Evolutionary conservation across 75 land plant genomes (phyloP).

Genomic region (Picea glauca): DNA sequence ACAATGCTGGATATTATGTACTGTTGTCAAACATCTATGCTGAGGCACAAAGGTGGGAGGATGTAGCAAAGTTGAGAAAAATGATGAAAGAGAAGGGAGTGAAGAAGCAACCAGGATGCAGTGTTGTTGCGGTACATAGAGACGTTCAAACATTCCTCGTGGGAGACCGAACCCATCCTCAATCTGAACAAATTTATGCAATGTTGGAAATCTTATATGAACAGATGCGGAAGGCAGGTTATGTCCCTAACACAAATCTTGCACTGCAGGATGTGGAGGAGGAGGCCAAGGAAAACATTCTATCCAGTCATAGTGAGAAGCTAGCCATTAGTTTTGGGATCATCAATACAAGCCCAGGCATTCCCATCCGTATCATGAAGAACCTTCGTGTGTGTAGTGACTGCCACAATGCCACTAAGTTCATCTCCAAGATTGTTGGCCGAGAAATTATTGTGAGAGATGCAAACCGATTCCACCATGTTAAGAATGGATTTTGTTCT

Average conservation of each 20-base stretch:
- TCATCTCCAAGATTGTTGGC: background rate
- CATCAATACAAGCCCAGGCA: background rate
- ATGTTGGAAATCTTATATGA: background rate
- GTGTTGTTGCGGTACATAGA: background rate
- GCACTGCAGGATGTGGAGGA: constrained; percentile 1
- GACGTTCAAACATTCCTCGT: background rate
- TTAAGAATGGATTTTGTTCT: background rate
- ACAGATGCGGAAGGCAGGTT: background rate
- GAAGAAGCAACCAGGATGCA: background rate
- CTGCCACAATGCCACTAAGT: background rate
- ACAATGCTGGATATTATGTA: constrained; percentile 4
- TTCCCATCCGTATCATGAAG: background rate
- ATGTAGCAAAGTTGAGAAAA: background rate
- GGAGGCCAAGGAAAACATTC: background rate
- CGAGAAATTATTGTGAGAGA: constrained; percentile 1
- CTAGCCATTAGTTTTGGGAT: background rate
- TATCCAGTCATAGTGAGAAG: background rate
- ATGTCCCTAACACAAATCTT: background rate
- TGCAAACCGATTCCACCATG: background rate
- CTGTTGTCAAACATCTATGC: constrained; percentile 6
- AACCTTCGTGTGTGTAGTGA: background rate
- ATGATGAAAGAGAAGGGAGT: constrained; percentile 1
- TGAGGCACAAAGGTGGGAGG: background rate
- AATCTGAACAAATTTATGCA: background rate
- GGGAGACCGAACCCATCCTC: background rate